Evolutionary conservation across 345 rosid species (phyloP).

Genomic region (Angophora floribunda): DNA sequence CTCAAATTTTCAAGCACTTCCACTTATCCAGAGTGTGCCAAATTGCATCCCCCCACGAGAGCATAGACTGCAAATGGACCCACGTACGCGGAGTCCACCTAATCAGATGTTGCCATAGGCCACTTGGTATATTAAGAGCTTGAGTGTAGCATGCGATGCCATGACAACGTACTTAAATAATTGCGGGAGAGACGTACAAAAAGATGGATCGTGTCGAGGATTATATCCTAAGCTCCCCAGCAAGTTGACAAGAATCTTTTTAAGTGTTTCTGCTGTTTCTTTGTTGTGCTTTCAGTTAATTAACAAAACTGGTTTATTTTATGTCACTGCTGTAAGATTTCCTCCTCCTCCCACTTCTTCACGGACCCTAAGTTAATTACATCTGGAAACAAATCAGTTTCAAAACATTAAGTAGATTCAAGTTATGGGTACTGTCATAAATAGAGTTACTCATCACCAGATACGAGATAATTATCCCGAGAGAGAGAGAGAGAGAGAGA

Average conservation of each 20-base stretch:
- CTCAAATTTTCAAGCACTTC: neutral
- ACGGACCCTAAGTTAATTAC: neutral
- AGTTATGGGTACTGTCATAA: neutral
- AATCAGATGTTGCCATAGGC: neutral
- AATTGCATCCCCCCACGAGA: neutral
- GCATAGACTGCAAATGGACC: neutral
- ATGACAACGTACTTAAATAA: neutral
- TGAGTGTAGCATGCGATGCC: neutral
- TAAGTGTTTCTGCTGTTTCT: neutral
- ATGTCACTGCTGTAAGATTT: neutral
- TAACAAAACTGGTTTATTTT: neutral
- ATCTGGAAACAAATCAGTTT: neutral
- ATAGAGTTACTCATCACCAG: neutral
- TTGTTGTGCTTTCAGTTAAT: neutral
- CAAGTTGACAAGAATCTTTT: neutral
- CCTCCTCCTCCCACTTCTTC: neutral
- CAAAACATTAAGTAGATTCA: neutral
- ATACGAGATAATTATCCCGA: neutral
- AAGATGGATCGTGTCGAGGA: neutral
- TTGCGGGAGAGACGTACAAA: neutral
- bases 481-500: neutral
- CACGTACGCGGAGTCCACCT: neutral
- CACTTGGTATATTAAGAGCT: neutral
- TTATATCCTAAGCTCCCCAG: neutral
- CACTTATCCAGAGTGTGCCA: neutral